Conservation (phyloP, 2,329 filamentous ascomycete species). For the Aspergillus fructus region DNA sequence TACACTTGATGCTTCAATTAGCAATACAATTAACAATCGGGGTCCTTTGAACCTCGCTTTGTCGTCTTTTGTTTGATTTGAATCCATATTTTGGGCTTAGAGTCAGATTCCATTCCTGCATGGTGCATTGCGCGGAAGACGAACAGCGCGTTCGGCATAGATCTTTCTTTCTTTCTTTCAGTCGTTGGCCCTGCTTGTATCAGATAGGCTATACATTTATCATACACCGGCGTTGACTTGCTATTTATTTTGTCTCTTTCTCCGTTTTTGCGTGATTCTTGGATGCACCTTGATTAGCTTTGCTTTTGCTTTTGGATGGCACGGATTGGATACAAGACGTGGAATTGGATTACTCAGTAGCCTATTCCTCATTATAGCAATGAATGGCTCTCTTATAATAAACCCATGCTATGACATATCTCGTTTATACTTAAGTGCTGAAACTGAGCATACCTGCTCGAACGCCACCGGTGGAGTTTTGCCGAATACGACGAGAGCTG, state of each 20-base stretch:
- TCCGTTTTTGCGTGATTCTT: neutral
- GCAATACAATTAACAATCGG: neutral
- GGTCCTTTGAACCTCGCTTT: no score
- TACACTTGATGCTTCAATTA: neutral
- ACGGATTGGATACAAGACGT: neutral
- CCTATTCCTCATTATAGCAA: no score
- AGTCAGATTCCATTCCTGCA: neutral
- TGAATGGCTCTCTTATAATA: no score
- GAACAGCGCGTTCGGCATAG: neutral
- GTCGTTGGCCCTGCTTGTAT: neutral
- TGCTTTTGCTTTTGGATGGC: neutral
- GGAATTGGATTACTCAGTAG: no score
- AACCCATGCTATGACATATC: no score
- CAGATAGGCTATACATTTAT: neutral
- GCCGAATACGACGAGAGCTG: no score
- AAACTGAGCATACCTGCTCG: no score
- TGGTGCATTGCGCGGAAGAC: neutral
- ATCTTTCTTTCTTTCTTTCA: neutral
- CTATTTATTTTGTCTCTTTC: neutral
- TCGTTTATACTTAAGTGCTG: no score
- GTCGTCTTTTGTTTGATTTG: neutral
- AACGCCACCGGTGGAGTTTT: no score
- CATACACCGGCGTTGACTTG: slow-evolving; percentile 8
- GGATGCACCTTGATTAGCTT: no score
- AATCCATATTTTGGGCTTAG: neutral